Evolutionary conservation across 495 filamentous ascomycete species (phyloP).

Genomic region (Penicilliopsis zonata): DNA sequence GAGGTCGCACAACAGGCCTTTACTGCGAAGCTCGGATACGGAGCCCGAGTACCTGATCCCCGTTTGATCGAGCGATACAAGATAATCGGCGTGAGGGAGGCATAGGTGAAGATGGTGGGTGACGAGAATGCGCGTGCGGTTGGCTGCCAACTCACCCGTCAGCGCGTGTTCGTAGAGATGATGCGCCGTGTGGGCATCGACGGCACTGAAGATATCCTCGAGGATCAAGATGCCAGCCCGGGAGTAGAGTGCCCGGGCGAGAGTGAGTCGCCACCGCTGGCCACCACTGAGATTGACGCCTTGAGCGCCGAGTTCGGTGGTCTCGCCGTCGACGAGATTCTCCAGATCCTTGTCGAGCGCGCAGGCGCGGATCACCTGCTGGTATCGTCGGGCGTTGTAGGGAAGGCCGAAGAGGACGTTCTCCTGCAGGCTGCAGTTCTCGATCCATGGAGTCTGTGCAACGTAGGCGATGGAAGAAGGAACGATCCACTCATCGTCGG

Average conservation of each 20-base stretch:
- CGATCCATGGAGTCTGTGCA: constrained; percentile 77
- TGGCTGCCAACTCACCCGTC: constrained; percentile 53
- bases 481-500: constrained; percentile 26
- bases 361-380: constrained; percentile 53
- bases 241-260: constrained; percentile 71
- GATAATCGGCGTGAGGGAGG: constrained; percentile 55
- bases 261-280: constrained; percentile 70
- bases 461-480: constrained; percentile 61
- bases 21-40: constrained; percentile 9
- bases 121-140: constrained; percentile 65
- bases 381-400: constrained; percentile 50
- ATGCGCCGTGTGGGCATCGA: constrained; percentile 61
- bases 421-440: constrained; percentile 64
- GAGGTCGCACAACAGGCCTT: constrained; percentile 9
- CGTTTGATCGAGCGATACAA: constrained; percentile 58
- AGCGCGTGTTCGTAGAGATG: constrained; percentile 68
- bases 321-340: constrained; percentile 60
- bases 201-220: constrained; percentile 72
- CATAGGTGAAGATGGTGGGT: constrained; percentile 74
- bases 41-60: constrained; percentile 25
- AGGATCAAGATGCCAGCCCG: constrained; percentile 67
- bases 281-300: constrained; percentile 79
- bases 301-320: constrained; percentile 70
- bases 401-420: constrained; percentile 68
- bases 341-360: constrained; percentile 63